These are phyloP conservation scores for Phoma herbarum DNA, from an alignment of 2,329 filamentous ascomycete genomes.

Conservation along the genomic window DNA sequence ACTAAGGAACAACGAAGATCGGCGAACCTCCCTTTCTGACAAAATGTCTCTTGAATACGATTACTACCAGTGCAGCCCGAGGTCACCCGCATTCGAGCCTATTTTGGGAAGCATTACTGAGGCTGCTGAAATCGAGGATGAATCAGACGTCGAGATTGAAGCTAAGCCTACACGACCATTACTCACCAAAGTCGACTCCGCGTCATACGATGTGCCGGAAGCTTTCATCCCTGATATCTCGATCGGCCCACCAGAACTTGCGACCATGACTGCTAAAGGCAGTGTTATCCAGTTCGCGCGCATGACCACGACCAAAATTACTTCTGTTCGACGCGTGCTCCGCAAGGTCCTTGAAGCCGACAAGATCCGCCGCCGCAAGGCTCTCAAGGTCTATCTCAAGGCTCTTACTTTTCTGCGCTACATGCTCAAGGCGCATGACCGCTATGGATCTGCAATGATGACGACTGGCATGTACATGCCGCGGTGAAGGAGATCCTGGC, in stretches of 20 bases:
- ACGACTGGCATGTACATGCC: conserved; percentile 40
- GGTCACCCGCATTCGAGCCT: conserved; percentile 33
- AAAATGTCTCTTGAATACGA: conserved; percentile 31
- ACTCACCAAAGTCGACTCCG: conserved; percentile 27
- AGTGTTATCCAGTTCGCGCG: conserved; percentile 35
- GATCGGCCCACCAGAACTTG: conserved; percentile 30
- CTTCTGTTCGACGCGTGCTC: conserved; percentile 31
- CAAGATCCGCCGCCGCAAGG: conserved; percentile 30
- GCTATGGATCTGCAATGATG: conserved; percentile 38
- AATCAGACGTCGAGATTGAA: conserved; percentile 13
- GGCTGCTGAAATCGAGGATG: conserved; percentile 35
- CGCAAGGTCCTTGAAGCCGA: conserved; percentile 38
- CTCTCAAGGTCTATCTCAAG: conserved; percentile 35
- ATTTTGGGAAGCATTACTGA: conserved; percentile 39
- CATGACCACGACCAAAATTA: conserved; percentile 27
- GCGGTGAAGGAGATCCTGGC: conserved; percentile 23
- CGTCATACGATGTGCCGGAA: conserved; percentile 23
- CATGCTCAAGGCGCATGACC: conserved; percentile 36
- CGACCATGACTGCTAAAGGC: conserved; percentile 28
- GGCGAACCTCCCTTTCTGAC: conserved; percentile 3
- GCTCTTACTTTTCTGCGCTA: conserved; percentile 37
- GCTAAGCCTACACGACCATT: conserved; percentile 19
- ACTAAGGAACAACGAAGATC: conserved; percentile 10
- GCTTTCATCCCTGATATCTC: conserved; percentile 35
- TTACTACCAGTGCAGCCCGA: conserved; percentile 24